These are phyloP conservation scores for Flaveria floridana DNA, from an alignment of 140 eudicot genomes.

Conservation along the genomic window DNA sequence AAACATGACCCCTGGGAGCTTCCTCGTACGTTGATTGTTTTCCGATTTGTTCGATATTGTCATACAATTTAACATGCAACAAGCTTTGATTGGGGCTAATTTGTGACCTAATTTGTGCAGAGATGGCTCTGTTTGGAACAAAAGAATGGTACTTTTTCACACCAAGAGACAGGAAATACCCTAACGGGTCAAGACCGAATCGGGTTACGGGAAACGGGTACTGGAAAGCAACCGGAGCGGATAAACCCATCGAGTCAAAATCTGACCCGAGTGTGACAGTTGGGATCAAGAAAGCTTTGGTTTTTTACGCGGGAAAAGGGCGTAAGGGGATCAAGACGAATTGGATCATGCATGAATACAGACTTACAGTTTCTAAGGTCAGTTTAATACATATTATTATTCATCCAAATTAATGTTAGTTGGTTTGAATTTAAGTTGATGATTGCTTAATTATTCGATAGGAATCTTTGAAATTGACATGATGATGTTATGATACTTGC, in stretches of 20 bases:
- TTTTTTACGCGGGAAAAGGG: slow-evolving; percentile 45
- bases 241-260: slow-evolving; percentile 32
- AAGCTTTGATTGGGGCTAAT: background rate
- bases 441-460: background rate
- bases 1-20: slow-evolving; percentile 50
- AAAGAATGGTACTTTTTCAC: slow-evolving; percentile 55
- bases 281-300: slow-evolving; percentile 47
- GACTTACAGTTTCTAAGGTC: slow-evolving; percentile 30
- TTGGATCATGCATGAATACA: slow-evolving; percentile 56
- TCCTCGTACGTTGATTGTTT: slow-evolving; percentile 32
- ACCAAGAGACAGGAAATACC: slow-evolving; percentile 49
- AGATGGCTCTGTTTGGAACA: slow-evolving; percentile 42
- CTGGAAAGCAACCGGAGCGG: slow-evolving; percentile 58
- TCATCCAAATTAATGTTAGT: background rate
- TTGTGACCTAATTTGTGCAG: slow-evolving; percentile 13
- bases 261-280: slow-evolving; percentile 22
- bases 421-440: background rate
- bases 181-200: slow-evolving; percentile 45
- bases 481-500: slow-evolving; percentile 4
- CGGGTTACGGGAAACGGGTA: slow-evolving; percentile 48
- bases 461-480: background rate
- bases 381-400: background rate
- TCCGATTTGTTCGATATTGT: background rate
- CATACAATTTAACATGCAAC: no score
- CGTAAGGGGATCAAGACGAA: slow-evolving; percentile 39